phyloP scores from a whole-genome alignment of 345 rosid species.

The Salix koriyanagi region DNA sequence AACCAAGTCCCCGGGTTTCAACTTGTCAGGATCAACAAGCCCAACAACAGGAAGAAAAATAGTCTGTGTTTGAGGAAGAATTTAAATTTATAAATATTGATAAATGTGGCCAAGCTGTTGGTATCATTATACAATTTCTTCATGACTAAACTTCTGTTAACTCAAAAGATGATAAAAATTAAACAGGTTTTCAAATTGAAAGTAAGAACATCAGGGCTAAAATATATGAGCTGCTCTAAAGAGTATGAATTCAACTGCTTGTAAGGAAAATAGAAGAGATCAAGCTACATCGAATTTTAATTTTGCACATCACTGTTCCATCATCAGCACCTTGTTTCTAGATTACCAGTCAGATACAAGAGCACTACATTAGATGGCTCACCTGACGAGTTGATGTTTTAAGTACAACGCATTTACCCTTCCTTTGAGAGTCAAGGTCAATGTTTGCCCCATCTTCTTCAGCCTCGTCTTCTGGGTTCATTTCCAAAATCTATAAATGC shows the following conservation, averaged over 20 bases:
- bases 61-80: no score
- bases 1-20: constrained; percentile 98
- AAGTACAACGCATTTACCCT: constrained; percentile 96
- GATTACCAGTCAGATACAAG: background rate
- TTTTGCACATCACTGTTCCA: background rate
- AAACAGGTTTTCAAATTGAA: background rate
- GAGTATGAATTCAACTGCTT: background rate
- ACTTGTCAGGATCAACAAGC: constrained; percentile 91
- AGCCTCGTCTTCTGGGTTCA: constrained; percentile 96
- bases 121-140: constrained; percentile 6
- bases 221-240: background rate
- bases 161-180: background rate
- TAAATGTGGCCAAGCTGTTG: no score
- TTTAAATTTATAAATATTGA: no score
- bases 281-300: background rate
- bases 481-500: constrained; percentile 66
- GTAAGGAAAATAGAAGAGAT: background rate
- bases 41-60: constrained; percentile 6
- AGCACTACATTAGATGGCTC: background rate
- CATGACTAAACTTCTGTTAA: no score
- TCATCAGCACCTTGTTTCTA: background rate
- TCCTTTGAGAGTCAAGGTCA: constrained; percentile 97
- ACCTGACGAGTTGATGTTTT: constrained; percentile 99
- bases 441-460: constrained; percentile 99
- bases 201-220: background rate